Percentiles rank a stretch among this genome's conserved stretches.
Conservation (phyloP, 805 yeast species). For the Hanseniaspora pseudoguilliermondii region DNA sequence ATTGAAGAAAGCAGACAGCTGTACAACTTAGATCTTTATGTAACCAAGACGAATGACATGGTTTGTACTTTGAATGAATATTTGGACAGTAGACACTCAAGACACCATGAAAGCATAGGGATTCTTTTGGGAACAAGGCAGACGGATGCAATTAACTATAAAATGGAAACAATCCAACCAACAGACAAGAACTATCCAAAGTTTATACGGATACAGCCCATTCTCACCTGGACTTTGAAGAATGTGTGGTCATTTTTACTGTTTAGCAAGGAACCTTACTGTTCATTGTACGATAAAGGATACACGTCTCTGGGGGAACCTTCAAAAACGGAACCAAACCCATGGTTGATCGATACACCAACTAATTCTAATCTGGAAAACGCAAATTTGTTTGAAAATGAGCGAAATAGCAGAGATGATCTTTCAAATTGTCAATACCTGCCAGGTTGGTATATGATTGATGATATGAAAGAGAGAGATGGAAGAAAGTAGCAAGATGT, state of each 20-base stretch:
- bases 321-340: constrained; percentile 59
- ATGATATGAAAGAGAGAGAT: constrained; percentile 24
- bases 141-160: constrained; percentile 71
- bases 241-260: constrained; percentile 78
- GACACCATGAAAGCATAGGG: constrained; percentile 36
- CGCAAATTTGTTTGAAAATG: constrained; percentile 13
- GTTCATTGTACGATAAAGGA: constrained; percentile 66
- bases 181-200: constrained; percentile 91
- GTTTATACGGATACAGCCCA: constrained; percentile 74
- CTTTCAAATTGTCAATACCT: constrained; percentile 11
- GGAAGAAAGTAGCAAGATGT: constrained; percentile 21
- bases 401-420: background rate
- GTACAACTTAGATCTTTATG: constrained; percentile 41
- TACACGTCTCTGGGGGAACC: constrained; percentile 84
- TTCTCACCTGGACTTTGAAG: constrained; percentile 72
- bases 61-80: background rate
- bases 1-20: constrained; percentile 39
- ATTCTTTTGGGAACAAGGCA: constrained; percentile 80
- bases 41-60: constrained; percentile 16
- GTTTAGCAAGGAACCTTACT: constrained; percentile 49
- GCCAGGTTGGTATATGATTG: constrained; percentile 28
- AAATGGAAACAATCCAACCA: constrained; percentile 35
- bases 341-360: constrained; percentile 31
- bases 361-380: constrained; percentile 13
- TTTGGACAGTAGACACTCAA: background rate